Evolutionary conservation across 768 basidiomycete genomes (phyloP).

Genomic region (Termitomyces sp.): DNA sequence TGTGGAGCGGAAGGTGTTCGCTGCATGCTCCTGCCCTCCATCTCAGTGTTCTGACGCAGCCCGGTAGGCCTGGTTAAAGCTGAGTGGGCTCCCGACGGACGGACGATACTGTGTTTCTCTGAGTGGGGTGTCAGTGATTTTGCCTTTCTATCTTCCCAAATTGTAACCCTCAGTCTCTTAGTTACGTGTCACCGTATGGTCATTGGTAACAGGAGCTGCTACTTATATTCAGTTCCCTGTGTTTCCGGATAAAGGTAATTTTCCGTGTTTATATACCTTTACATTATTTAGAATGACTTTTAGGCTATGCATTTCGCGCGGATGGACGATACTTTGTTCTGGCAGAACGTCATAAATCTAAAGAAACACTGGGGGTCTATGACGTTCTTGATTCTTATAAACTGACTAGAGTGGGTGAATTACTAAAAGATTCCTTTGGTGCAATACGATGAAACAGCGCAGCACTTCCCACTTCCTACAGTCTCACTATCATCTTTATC

Average conservation of each 20-base stretch:
- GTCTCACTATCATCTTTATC: conserved; percentile 62
- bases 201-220: conserved; percentile 65
- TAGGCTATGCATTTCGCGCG: conserved; percentile 72
- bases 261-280: background rate
- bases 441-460: conserved; percentile 7
- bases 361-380: conserved; percentile 83
- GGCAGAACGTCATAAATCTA: conserved; percentile 86
- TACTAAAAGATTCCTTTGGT: background rate
- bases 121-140: conserved; percentile 79
- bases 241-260: conserved; percentile 69
- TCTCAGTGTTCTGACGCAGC: background rate
- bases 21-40: background rate
- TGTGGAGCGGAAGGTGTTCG: conserved; percentile 63
- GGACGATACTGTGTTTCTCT: conserved; percentile 82
- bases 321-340: conserved; percentile 83
- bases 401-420: conserved; percentile 55
- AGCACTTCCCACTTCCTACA: conserved; percentile 86
- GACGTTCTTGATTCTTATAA: conserved; percentile 67
- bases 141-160: background rate
- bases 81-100: conserved; percentile 88
- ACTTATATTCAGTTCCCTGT: conserved; percentile 84
- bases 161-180: conserved; percentile 23
- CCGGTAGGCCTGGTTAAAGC: conserved; percentile 65
- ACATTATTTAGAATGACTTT: background rate
- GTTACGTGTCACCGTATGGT: conserved; percentile 87